Evolutionary conservation across 2,329 filamentous ascomycete genomes (phyloP).

Genomic region (Stemphylium beticola): DNA sequence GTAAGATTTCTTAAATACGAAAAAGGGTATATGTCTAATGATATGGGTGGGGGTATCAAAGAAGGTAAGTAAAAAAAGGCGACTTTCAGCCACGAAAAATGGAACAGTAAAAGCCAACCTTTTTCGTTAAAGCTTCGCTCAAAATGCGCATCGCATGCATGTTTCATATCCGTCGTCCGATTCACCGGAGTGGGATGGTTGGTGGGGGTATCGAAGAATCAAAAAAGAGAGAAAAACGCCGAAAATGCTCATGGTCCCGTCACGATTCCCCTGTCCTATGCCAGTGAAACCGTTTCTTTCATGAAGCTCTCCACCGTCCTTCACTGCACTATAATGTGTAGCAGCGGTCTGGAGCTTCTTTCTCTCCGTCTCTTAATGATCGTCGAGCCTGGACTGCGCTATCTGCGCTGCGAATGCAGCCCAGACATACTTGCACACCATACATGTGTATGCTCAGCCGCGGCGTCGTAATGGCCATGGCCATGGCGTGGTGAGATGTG

Average conservation of each 20-base stretch:
- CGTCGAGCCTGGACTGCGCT: constrained; percentile 7
- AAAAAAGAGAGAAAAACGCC: constrained; percentile 3
- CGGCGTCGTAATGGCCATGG: background rate
- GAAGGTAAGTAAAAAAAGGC: constrained; percentile 24
- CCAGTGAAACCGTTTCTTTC: background rate
- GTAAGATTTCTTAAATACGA: background rate
- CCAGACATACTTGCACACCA: constrained; percentile 2
- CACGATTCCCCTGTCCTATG: constrained; percentile 1
- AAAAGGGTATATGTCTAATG: constrained; percentile 12
- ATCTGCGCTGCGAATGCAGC: constrained; percentile 10
- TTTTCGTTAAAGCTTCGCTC: constrained; percentile 30
- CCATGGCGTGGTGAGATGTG: background rate
- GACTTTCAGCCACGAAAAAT: constrained; percentile 33
- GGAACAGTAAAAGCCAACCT: too few relatives aligned
- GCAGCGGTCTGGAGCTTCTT: background rate
- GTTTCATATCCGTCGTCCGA: constrained; percentile 14
- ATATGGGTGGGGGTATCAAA: constrained; percentile 37
- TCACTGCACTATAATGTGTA: background rate
- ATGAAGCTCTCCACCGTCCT: too few relatives aligned
- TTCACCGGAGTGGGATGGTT: constrained; percentile 19
- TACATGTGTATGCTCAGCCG: background rate
- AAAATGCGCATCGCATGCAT: constrained; percentile 22
- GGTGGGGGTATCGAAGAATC: constrained; percentile 28
- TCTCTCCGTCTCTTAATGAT: background rate
- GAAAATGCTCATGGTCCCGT: constrained; percentile 5